phyloP scores from a whole-genome alignment of 257 asterid species.

The Rehmannia glutinosa region DNA sequence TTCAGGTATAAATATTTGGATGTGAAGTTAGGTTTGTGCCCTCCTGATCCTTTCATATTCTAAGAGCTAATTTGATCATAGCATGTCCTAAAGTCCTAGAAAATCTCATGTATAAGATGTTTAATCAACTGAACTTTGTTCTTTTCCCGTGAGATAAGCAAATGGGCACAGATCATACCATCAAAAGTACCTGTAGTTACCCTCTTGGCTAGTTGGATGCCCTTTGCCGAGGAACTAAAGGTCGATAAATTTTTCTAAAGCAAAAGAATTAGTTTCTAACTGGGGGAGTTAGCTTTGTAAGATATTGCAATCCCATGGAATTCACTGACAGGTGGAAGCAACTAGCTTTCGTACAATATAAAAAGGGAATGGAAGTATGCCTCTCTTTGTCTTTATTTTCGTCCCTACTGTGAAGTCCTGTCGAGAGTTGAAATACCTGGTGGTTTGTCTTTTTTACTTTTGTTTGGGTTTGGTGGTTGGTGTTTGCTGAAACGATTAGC shows the following conservation, averaged over 20 bases:
- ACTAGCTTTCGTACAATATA: neutral
- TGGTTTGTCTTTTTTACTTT: neutral
- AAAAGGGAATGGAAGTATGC: neutral
- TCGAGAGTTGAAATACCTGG: neutral
- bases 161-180: too few species aligned
- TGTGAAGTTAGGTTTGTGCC: too few species aligned
- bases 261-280: neutral
- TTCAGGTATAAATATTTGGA: neutral
- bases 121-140: neutral
- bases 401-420: neutral
- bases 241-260: neutral
- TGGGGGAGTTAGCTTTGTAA: neutral
- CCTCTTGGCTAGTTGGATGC: too few species aligned
- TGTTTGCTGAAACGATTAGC: neutral
- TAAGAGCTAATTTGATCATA: neutral
- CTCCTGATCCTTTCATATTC: neutral
- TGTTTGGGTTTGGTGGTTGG: neutral
- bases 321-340: neutral
- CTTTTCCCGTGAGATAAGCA: too few species aligned
- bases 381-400: neutral
- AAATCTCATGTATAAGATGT: neutral
- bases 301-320: neutral
- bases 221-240: neutral
- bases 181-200: too few species aligned
- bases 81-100: neutral